A percentile compares a stretch with the other conserved stretches of the same genome.
These are phyloP conservation scores for Paramarasmius palmivorus DNA, from an alignment of 1,284 basidiomycete species.

Conservation along the genomic window DNA sequence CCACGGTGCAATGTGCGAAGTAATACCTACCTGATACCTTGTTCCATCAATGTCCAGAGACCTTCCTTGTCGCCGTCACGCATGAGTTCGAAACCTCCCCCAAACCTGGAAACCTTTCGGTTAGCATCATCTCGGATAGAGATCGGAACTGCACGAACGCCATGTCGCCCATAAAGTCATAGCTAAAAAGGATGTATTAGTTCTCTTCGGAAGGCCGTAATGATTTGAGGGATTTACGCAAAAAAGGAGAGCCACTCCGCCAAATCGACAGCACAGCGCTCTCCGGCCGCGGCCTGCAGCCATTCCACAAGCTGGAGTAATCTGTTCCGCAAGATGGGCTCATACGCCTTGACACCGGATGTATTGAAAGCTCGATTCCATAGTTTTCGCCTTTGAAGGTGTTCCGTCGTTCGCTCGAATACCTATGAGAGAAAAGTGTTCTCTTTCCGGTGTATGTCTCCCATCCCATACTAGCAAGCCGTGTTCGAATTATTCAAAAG, in stretches of 20 bases:
- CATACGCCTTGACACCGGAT: conserved; percentile 37
- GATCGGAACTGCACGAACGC: not conserved
- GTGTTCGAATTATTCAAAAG: too few relatives aligned
- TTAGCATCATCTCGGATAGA: conserved; percentile 37
- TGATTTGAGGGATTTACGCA: conserved; percentile 21
- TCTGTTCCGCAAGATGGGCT: conserved; percentile 31
- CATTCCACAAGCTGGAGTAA: conserved; percentile 32
- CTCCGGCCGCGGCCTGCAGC: conserved; percentile 17
- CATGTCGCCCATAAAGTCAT: not conserved
- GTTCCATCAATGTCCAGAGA: conserved; percentile 15
- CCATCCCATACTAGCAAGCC: conserved; percentile 23
- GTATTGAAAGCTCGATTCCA: conserved; percentile 44
- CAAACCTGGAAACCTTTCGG: conserved; percentile 24
- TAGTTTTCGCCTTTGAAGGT: conserved; percentile 36
- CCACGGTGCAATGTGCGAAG: not conserved
- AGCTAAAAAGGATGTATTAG: not conserved
- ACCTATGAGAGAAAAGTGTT: conserved; percentile 27
- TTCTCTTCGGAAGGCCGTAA: conserved; percentile 22
- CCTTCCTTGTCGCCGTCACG: conserved; percentile 20
- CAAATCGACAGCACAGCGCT: conserved; percentile 22
- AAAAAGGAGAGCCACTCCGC: conserved; percentile 35
- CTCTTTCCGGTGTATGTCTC: conserved; percentile 17
- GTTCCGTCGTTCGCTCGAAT: conserved; percentile 32
- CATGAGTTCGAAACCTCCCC: conserved; percentile 29
- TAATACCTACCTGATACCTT: conserved; percentile 9